phyloP scores from a whole-genome alignment of 2,329 filamentous ascomycete genomes.

The Zymoseptoria pseudotritici region DNA sequence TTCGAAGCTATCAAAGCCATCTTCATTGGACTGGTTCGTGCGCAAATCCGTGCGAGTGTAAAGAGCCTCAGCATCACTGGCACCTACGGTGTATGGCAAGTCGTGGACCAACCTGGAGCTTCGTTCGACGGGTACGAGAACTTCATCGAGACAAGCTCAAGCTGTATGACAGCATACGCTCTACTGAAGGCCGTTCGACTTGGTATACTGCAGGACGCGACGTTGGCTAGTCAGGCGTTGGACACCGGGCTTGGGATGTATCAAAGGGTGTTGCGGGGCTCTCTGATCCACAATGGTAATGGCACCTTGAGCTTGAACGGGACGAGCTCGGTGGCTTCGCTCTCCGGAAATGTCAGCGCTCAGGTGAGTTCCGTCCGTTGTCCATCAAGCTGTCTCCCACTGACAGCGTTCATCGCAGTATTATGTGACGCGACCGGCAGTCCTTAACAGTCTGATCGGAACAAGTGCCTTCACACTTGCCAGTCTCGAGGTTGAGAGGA shows the following conservation, averaged over 20 bases:
- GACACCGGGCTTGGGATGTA: slow-evolving; percentile 44
- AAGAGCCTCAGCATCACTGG: slow-evolving; percentile 11
- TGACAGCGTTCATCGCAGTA: slow-evolving; percentile 28
- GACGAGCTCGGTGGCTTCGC: slow-evolving; percentile 45
- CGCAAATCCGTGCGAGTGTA: slow-evolving; percentile 35
- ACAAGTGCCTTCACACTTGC: slow-evolving; percentile 36
- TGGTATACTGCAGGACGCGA: slow-evolving; percentile 28
- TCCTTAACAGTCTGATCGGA: slow-evolving; percentile 34
- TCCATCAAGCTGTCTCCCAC: neutral
- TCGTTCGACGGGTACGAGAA: slow-evolving; percentile 37
- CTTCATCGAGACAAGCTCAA: slow-evolving; percentile 54
- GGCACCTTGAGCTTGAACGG: slow-evolving; percentile 35
- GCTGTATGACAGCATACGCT: slow-evolving; percentile 51
- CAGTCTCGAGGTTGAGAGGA: slow-evolving; percentile 28
- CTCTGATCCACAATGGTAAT: slow-evolving; percentile 41
- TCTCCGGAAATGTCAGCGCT: slow-evolving; percentile 44
- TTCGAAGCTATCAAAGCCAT: slow-evolving; percentile 28
- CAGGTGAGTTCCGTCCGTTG: slow-evolving; percentile 32
- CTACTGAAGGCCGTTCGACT: slow-evolving; percentile 41
- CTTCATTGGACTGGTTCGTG: slow-evolving; percentile 33
- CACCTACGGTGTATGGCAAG: slow-evolving; percentile 47
- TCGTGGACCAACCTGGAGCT: slow-evolving; percentile 44
- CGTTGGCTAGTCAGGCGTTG: slow-evolving; percentile 25
- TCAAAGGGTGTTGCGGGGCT: slow-evolving; percentile 37
- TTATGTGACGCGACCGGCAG: slow-evolving; percentile 36